Conservation (phyloP, 2,329 filamentous ascomycete species). For the Ambrosiella xylebori region DNA sequence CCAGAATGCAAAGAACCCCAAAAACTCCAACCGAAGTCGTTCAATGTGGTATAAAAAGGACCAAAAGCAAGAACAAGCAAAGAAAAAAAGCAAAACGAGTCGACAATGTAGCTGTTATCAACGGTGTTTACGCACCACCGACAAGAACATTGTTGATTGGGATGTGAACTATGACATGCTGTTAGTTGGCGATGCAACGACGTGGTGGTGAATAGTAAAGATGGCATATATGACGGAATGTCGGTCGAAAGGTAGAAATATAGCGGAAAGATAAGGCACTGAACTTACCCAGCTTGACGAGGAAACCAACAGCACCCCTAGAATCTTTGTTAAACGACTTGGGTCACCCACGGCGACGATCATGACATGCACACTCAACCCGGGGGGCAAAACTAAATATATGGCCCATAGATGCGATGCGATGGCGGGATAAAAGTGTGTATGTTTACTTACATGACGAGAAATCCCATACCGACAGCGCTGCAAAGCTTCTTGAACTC, state of each 20-base stretch:
- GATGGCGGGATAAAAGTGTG: too few relatives aligned
- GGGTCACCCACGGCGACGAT: too few relatives aligned
- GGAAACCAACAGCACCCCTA: slow-evolving; percentile 45
- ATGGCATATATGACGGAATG: too few relatives aligned
- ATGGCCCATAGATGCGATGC: too few relatives aligned
- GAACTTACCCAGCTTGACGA: slow-evolving; percentile 49
- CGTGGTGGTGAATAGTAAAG: neutral
- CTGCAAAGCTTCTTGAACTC: slow-evolving; percentile 31
- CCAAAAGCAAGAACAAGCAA: neutral
- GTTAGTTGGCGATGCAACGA: neutral
- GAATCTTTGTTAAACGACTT: neutral
- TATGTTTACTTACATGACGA: slow-evolving; percentile 36
- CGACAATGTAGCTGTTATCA: neutral
- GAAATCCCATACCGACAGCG: slow-evolving; percentile 51
- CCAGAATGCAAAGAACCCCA: neutral
- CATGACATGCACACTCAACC: too few relatives aligned
- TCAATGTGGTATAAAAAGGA: slow-evolving; percentile 3
- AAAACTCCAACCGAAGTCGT: slow-evolving; percentile 8
- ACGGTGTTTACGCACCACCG: slow-evolving; percentile 37
- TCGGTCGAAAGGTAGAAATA: too few relatives aligned
- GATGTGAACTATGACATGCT: slow-evolving; percentile 39
- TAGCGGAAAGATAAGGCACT: neutral
- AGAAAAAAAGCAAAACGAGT: neutral
- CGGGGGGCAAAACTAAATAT: too few relatives aligned
- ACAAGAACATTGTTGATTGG: slow-evolving; percentile 55